A percentile compares a stretch with the other conserved stretches of the same genome.
Conservation (phyloP, 2,329 filamentous ascomycete genomes). For the Colletotrichum higginsianum region DNA sequence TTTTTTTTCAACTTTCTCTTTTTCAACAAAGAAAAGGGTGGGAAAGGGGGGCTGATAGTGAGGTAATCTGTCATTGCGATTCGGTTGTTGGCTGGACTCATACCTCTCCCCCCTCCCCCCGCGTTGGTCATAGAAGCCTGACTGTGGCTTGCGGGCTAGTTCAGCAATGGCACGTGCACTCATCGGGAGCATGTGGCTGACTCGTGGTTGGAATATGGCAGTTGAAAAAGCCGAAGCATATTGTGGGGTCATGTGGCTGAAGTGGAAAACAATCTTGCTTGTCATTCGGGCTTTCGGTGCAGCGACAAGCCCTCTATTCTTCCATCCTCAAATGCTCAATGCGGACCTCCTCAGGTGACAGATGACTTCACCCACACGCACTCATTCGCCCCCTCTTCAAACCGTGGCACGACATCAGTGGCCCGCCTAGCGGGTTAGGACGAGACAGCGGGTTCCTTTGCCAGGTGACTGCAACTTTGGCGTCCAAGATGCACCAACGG, state of each 20-base stretch:
- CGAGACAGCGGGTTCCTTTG: conserved; percentile 3
- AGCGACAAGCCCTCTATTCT: conserved; percentile 5
- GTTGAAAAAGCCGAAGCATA: not conserved
- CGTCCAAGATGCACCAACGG: not conserved
- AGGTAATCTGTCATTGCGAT: conserved; percentile 1
- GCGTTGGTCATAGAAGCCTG: not conserved
- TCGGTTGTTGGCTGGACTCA: not conserved
- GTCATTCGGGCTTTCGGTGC: not conserved
- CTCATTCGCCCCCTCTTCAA: not conserved
- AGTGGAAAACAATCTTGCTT: not conserved
- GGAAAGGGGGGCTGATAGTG: no score
- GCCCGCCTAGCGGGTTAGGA: conserved; percentile 19
- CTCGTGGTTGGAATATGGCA: not conserved
- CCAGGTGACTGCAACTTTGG: conserved; percentile 3
- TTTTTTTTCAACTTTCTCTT: no score
- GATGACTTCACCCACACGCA: conserved; percentile 13
- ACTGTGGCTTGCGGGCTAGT: not conserved
- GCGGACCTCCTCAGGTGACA: not conserved
- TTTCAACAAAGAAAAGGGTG: not conserved
- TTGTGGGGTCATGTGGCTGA: conserved; percentile 9
- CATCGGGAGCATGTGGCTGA: conserved; percentile 10
- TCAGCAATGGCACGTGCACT: conserved; percentile 17
- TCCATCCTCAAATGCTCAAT: not conserved
- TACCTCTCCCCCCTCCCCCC: no score
- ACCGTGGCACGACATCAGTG: conserved; percentile 38